Base-by-base conservation (phyloP, 2,329 filamentous ascomycete species). In the Penicillium sclerotiorum region DNA sequence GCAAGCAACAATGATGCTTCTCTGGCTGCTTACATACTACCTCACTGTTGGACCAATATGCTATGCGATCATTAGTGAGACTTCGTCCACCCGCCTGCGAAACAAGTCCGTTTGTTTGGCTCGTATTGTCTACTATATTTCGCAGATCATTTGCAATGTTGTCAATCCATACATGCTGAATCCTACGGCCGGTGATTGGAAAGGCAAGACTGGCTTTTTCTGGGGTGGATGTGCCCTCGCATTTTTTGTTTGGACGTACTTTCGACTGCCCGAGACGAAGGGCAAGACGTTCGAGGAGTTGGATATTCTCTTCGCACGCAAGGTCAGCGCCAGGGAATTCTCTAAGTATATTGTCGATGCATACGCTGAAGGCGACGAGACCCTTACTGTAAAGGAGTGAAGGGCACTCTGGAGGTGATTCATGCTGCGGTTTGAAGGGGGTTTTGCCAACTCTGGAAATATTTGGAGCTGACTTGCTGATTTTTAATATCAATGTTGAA, bases 21-120 rank as follows among this genome's bases (percentile, higher is more conserved):
- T 80, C 40, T 81, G 77, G 58, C 77, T 77, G 0, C 79, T 82
- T 42, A 70, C 77, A 2, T 83, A 82, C 62, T 77, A 77, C 61
- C 73, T 77, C 50, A 77, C 78, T 1, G 73, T 82, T 17, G 81
- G 80, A 0, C 79, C 80, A 0, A 72, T 80, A 2, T 77, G 75
- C 3, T 82, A 80, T 61, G 73, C 73, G 1, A 65, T 82, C 25
- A 66, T 80, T 11, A 73, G 78, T 0, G 80, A 83, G 56, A 70
- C 80, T 5, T 78, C 79, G 0, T 80, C 79, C 0, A 78, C 76
- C 0, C 73, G 80, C 12, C 73, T 83, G 27, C 77, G 80, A 49
- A 71, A 74, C 21, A 81, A 81, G 68, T 80, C 79, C 1, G 76
- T 81, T 15, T 77, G 78, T 5, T 66, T 82, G 25, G 78, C 78